Conservation (phyloP, 768 basidiomycete species). For the Chalciporus pseudorubinellus region DNA sequence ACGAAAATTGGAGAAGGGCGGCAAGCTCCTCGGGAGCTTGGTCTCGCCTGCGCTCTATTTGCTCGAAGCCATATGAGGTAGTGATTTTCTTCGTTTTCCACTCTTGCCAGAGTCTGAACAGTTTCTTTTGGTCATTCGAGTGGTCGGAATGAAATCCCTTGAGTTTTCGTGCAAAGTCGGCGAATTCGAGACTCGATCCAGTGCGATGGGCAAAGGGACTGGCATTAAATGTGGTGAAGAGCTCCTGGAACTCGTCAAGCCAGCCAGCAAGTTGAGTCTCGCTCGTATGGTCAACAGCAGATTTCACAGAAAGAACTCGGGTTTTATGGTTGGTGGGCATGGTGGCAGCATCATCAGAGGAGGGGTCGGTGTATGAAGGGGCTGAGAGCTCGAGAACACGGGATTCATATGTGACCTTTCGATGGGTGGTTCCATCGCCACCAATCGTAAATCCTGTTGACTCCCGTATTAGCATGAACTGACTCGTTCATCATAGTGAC, state of each 20-base stretch:
- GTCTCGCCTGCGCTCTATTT: neutral
- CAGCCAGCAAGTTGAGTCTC: slow-evolving; percentile 21
- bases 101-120: slow-evolving; percentile 1
- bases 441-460: slow-evolving; percentile 15
- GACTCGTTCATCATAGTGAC: neutral
- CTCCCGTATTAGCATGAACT: neutral
- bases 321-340: neutral
- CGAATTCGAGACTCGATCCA: neutral
- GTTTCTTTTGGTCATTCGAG: slow-evolving; percentile 21
- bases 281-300: slow-evolving; percentile 25
- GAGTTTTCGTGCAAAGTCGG: slow-evolving; percentile 2
- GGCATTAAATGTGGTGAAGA: slow-evolving; percentile 15
- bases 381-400: neutral
- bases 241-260: slow-evolving; percentile 1
- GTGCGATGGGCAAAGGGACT: slow-evolving; percentile 1
- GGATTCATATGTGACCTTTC: slow-evolving; percentile 18
- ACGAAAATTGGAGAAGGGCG: neutral
- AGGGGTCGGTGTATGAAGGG: neutral
- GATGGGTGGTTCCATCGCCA: slow-evolving; percentile 22
- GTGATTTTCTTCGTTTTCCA: neutral
- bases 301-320: slow-evolving; percentile 3
- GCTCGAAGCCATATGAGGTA: neutral
- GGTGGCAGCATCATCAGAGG: neutral
- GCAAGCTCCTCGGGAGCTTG: neutral
- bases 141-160: slow-evolving; percentile 14